Evolutionary conservation across 306 rosid species (phyloP).

Genomic region (Vigna trinervia): DNA sequence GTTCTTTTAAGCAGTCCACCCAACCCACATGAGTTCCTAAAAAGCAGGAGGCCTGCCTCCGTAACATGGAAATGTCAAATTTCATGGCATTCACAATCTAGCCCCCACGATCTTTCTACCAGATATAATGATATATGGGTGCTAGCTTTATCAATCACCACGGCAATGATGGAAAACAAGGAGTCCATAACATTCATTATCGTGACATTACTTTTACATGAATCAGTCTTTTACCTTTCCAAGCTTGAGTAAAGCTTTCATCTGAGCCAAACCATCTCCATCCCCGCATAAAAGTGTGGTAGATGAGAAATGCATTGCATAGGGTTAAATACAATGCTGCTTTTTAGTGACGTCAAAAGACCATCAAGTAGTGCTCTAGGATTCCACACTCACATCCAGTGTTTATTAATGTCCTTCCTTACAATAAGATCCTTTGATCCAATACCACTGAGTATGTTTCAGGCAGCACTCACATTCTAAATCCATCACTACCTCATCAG

Average conservation of each 20-base stretch:
- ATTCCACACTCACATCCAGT: constrained; percentile 30
- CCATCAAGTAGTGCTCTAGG: constrained; percentile 13
- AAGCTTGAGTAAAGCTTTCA: constrained; percentile 33
- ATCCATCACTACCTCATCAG: constrained; percentile 32
- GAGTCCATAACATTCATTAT: neutral
- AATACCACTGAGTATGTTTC: constrained; percentile 20
- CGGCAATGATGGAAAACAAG: constrained; percentile 6
- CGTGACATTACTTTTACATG: neutral
- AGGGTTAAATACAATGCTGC: neutral
- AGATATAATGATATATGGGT: constrained; percentile 3
- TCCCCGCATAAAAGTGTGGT: neutral
- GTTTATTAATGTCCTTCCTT: constrained; percentile 7
- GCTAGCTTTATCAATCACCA: constrained; percentile 36
- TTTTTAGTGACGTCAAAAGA: constrained; percentile 16
- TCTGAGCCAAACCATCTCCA: constrained; percentile 39
- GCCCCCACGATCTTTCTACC: neutral
- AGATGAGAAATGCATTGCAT: constrained; percentile 1
- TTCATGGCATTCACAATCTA: neutral
- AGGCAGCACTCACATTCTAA: constrained; percentile 35
- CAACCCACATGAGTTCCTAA: constrained; percentile 18
- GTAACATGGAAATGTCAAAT: constrained; percentile 37
- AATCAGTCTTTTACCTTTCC: constrained; percentile 29
- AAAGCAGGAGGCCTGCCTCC: constrained; percentile 29
- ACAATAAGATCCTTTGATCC: constrained; percentile 29
- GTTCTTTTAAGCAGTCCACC: constrained; percentile 15